A percentile compares a stretch with the other conserved stretches of the same genome.
Evolutionary conservation across 1,284 basidiomycete species (phyloP).

Genomic region (Thecaphora thlaspeos): DNA sequence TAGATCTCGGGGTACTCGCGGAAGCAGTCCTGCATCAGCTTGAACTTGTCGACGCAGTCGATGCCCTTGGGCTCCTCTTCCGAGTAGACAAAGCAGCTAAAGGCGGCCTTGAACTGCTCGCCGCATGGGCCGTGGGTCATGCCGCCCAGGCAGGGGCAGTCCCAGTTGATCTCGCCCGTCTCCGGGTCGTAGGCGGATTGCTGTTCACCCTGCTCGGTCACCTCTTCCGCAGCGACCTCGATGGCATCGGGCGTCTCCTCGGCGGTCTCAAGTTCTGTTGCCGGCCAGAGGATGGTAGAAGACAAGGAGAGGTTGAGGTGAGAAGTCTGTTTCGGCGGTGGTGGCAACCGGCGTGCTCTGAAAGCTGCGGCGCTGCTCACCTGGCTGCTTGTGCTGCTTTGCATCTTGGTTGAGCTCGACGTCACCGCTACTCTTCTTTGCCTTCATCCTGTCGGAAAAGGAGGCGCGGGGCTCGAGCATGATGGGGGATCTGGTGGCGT

Average conservation of each 20-base stretch:
- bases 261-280: constrained; percentile 4
- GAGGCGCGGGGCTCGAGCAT: constrained; percentile 17
- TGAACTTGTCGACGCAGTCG: constrained; percentile 96
- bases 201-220: constrained; percentile 22
- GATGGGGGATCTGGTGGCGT: constrained; percentile 11
- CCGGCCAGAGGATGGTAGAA: not conserved
- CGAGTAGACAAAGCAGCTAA: constrained; percentile 93
- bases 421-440: not conserved
- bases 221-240: constrained; percentile 35
- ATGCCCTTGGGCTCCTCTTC: constrained; percentile 96
- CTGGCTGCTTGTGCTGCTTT: not conserved
- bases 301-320: no score
- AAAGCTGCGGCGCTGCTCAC: no score
- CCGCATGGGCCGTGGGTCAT: constrained; percentile 98
- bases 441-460: constrained; percentile 24
- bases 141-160: constrained; percentile 77
- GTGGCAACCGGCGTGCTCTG: no score
- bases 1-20: constrained; percentile 91
- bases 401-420: not conserved
- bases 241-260: constrained; percentile 30
- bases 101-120: constrained; percentile 87
- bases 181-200: constrained; percentile 74
- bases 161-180: constrained; percentile 67
- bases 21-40: constrained; percentile 97
- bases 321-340: no score